Percentiles rank a stretch among this genome's conserved stretches.
These are phyloP conservation scores for Tulasnella calospora DNA, from an alignment of 768 basidiomycete species.

Conservation along the genomic window DNA sequence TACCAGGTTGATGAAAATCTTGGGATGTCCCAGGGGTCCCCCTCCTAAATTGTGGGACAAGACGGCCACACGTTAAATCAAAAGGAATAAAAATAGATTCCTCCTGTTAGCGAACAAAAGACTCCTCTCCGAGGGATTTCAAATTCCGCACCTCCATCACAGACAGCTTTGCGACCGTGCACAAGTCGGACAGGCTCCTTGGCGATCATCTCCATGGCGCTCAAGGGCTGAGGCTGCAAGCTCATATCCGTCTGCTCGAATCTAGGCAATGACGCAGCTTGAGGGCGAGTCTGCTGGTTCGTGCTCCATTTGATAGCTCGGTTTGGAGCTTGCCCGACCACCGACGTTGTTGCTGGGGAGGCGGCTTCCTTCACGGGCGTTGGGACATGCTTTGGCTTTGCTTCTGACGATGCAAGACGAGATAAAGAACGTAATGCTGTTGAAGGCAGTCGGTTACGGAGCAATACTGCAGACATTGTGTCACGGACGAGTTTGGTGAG, in stretches of 20 bases:
- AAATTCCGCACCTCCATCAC: constrained; percentile 81
- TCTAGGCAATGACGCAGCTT: constrained; percentile 58
- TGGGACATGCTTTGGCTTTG: neutral
- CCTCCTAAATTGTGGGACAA: constrained; percentile 52
- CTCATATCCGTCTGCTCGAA: constrained; percentile 90
- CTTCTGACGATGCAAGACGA: neutral
- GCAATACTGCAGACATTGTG: neutral
- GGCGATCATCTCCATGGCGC: constrained; percentile 85
- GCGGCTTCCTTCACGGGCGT: neutral
- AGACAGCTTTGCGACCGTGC: constrained; percentile 76
- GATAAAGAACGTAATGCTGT: neutral
- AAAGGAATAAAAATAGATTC: neutral
- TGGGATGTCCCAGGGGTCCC: constrained; percentile 93
- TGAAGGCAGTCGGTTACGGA: neutral
- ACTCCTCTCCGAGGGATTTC: neutral
- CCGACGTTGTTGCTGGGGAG: neutral
- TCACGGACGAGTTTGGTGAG: neutral
- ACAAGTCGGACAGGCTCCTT: constrained; percentile 82
- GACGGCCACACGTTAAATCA: neutral
- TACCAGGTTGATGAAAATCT: constrained; percentile 93
- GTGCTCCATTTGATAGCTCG: constrained; percentile 78
- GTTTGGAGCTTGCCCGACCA: constrained; percentile 72
- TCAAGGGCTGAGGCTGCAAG: constrained; percentile 81
- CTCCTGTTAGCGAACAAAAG: neutral
- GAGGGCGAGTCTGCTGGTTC: constrained; percentile 67